Evolutionary conservation across 1,284 basidiomycete species (phyloP), one percentile per base, ranked within the genome.

Genomic region (Ceratorhiza oryzae-sativae): DNA sequence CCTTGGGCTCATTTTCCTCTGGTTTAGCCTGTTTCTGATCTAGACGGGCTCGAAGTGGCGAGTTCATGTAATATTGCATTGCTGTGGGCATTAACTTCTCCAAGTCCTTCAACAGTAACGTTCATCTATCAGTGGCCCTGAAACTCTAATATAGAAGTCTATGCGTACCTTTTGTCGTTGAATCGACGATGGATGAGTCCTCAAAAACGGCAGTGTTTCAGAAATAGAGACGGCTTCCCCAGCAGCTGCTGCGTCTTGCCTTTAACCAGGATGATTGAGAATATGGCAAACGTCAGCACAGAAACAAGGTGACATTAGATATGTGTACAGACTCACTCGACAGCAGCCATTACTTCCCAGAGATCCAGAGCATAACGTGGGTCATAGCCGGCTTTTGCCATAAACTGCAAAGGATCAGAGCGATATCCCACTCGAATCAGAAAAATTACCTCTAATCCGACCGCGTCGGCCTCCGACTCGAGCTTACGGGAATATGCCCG

Each of bases 401-500:
- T 82, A 70, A 83, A 78, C 78, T 82, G 49, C 20, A 48, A 23
- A 13, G n/a, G 25, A 49, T 13, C 71, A 39, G 2, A 67, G 49
- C 73, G 46, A 23, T 60, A 27, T 20, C n/a, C 65, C 73, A 75
- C 75, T n/a, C 12, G 25, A 18, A 10, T 25, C 6, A 36, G n/a
- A 34, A 25, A 25, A 75, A 79, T 71, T 63, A 83, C 81, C 71
- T 82, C 78, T 12, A 86, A 76, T 1, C 84, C 84, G 0, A 86
- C 80, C 10, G 79, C 76, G 71, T 86, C 84, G 0, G 84, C 84
- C 75, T 86, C 84, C 75, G 80, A 80, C 75, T 86, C 84, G 18
- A 86, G 76, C 76, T 84, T 84, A 45, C 84, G 79, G 27, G 82
- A 83, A 73, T 82, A 86, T 1, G 84, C 84, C 25, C 83, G 76